Percentiles rank a stretch among this genome's conserved stretches.
Evolutionary conservation across 306 rosid species (phyloP).

Genomic region (Cicer cuneatum): DNA sequence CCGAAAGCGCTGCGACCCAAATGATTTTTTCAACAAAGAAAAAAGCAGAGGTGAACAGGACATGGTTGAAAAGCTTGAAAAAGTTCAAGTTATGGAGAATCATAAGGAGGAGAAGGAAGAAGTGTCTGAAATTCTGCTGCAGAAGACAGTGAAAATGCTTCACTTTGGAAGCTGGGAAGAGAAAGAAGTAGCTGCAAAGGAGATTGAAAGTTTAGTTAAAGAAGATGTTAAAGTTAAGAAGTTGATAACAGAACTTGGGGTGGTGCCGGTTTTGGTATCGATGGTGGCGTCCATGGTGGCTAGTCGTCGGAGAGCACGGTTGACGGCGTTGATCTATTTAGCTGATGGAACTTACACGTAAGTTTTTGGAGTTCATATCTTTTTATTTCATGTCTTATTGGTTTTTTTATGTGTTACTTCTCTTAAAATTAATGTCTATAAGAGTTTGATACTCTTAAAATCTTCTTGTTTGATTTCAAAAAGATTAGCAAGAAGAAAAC

Average conservation of each 20-base stretch:
- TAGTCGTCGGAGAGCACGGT: constrained; percentile 55
- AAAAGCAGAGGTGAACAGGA: constrained; percentile 23
- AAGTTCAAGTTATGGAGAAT: constrained; percentile 45
- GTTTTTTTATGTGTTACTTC: background rate
- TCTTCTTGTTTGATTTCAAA: background rate
- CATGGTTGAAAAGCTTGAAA: constrained; percentile 37
- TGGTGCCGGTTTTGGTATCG: constrained; percentile 80
- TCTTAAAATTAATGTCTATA: background rate
- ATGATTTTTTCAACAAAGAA: constrained; percentile 44
- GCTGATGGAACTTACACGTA: constrained; percentile 85
- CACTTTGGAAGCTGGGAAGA: constrained; percentile 91
- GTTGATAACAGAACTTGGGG: constrained; percentile 78
- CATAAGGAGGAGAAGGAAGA: constrained; percentile 35
- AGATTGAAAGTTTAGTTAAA: constrained; percentile 67
- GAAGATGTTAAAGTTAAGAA: constrained; percentile 69
- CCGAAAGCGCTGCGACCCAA: constrained; percentile 51
- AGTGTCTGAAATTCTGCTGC: constrained; percentile 51
- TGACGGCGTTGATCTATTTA: constrained; percentile 66
- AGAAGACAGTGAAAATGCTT: constrained; percentile 85
- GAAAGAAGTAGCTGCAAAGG: constrained; percentile 75
- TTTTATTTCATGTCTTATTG: background rate
- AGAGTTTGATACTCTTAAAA: background rate
- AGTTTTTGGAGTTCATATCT: constrained; percentile 37
- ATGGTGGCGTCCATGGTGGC: constrained; percentile 64
- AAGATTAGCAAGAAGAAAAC: background rate